Conservation (phyloP, 139 green algal genomes). For the Penium margaritaceum region DNA sequence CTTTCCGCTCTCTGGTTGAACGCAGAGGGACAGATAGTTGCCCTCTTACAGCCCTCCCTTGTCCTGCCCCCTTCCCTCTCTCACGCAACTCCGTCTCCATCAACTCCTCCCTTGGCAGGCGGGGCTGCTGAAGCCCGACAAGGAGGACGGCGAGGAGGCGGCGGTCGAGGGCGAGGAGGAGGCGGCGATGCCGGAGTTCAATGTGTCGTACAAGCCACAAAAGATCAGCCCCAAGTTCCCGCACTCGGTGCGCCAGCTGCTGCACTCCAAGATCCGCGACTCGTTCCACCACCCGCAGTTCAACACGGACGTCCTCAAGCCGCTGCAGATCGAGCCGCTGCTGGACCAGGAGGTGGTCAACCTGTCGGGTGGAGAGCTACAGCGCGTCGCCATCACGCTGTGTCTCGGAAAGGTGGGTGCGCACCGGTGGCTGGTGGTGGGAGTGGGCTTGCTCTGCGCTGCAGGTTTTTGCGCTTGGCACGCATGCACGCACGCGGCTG, state of each 20-base stretch:
- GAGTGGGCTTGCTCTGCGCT: too few species aligned
- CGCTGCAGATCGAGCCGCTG: conserved; percentile 78
- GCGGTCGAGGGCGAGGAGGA: conserved; percentile 66
- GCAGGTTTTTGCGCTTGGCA: too few species aligned
- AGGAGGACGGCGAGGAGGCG: conserved; percentile 38
- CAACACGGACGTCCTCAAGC: conserved; percentile 49
- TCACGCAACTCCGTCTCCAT: not conserved
- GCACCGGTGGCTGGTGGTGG: too few species aligned
- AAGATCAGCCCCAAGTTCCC: conserved; percentile 98
- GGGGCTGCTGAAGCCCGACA: conserved; percentile 65
- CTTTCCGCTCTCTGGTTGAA: too few species aligned
- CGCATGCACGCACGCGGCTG: too few species aligned
- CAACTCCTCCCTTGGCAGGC: too few species aligned
- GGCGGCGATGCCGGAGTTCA: conserved; percentile 72
- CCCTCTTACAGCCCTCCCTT: not conserved
- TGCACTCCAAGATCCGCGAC: conserved; percentile 79
- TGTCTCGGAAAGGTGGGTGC: conserved; percentile 69
- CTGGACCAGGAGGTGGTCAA: conserved; percentile 93
- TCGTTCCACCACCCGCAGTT: conserved; percentile 83
- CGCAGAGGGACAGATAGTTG: too few species aligned
- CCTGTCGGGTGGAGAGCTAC: conserved; percentile 70
- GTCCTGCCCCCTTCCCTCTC: not conserved
- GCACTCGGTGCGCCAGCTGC: conserved; percentile 77
- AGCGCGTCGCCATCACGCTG: conserved; percentile 90
- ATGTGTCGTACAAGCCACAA: conserved; percentile 95